A percentile compares a stretch with the other conserved stretches of the same genome.
Conservation (phyloP, 805 yeast genomes). For the Pichia insulana region DNA sequence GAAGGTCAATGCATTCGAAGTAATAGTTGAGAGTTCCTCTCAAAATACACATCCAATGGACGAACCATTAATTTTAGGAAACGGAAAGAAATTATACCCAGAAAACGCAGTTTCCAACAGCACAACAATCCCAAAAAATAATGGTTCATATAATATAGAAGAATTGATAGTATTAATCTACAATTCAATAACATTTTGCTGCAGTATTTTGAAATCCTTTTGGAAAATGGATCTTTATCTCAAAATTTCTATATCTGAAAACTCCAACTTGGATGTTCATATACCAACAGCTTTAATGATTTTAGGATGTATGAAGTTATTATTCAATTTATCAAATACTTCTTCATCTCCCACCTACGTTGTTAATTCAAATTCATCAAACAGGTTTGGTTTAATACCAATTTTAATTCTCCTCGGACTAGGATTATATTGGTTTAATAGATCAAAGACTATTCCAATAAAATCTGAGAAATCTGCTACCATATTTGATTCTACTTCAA, state of each 20-base stretch:
- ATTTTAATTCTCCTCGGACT: too few species aligned
- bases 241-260: slow-evolving; percentile 18
- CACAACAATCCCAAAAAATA: not conserved
- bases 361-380: not conserved
- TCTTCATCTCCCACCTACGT: not conserved
- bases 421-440: too few species aligned
- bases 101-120: not conserved
- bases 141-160: too few species aligned
- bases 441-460: not conserved
- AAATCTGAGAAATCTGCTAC: not conserved
- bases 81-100: slow-evolving; percentile 14
- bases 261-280: slow-evolving; percentile 19
- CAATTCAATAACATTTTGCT: slow-evolving; percentile 12
- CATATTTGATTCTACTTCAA: too few species aligned
- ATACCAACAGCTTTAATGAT: slow-evolving; percentile 18
- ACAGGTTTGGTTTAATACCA: not conserved
- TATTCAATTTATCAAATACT: not conserved
- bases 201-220: slow-evolving; percentile 9
- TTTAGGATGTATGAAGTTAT: slow-evolving; percentile 11
- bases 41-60: slow-evolving; percentile 26
- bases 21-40: slow-evolving; percentile 5
- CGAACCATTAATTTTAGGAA: slow-evolving; percentile 19
- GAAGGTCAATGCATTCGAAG: slow-evolving; percentile 26
- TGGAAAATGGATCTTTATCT: slow-evolving; percentile 25
- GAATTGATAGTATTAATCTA: slow-evolving; percentile 2